Conservation (phyloP, 768 basidiomycete genomes). For the Leucocoprinus sp. region DNA sequence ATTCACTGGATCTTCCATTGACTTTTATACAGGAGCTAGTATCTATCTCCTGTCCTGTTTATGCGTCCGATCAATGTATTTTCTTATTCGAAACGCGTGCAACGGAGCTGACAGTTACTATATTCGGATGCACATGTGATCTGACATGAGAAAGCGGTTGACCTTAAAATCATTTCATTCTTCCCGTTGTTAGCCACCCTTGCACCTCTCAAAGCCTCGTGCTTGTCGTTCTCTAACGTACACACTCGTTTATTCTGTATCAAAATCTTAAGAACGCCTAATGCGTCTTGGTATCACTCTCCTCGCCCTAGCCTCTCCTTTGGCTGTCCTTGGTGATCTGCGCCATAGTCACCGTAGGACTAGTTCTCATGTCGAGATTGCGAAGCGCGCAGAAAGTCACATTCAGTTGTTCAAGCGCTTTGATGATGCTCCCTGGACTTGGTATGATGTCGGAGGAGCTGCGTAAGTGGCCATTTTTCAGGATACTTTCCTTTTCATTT, state of each 20-base stretch:
- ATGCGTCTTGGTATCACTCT: slow-evolving; percentile 9
- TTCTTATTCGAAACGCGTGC: too few species aligned
- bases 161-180: background rate
- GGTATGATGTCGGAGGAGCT: slow-evolving; percentile 23
- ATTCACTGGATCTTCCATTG: too few species aligned
- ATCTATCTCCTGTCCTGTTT: too few species aligned
- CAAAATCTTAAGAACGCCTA: background rate
- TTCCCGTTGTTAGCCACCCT: background rate
- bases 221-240: slow-evolving; percentile 9
- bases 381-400: slow-evolving; percentile 18
- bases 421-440: slow-evolving; percentile 19
- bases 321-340: slow-evolving; percentile 10
- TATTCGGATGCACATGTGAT: background rate
- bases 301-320: slow-evolving; percentile 5
- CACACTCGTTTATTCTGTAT: slow-evolving; percentile 11
- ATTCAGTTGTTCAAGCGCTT: slow-evolving; percentile 20
- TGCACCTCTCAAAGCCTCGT: background rate
- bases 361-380: slow-evolving; percentile 19
- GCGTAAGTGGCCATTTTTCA: slow-evolving; percentile 14
- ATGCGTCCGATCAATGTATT: too few species aligned
- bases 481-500: background rate
- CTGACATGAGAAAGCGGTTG: slow-evolving; percentile 3
- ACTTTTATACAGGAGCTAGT: too few species aligned
- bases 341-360: slow-evolving; percentile 8
- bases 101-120: background rate